Evolutionary conservation across 1,284 basidiomycete genomes (phyloP), one percentile per base, ranked within the genome.

Genomic region (Macrocystidia cucumis): DNA sequence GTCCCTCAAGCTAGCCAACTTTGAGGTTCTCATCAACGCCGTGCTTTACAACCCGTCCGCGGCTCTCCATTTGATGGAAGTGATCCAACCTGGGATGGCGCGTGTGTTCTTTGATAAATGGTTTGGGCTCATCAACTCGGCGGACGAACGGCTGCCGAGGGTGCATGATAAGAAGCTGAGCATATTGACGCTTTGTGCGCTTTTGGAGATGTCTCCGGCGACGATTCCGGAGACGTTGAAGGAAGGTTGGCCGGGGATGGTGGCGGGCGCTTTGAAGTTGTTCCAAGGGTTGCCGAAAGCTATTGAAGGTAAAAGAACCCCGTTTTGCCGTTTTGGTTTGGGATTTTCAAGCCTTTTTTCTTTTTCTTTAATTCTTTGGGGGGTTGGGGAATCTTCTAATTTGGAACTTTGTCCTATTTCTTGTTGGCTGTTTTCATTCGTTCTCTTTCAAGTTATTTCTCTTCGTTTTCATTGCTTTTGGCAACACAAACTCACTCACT

Each of bases 151-250:
- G 32, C 67, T 91, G 29, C 85, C 84, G 2, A 73, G 89, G n/a
- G 88, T 93, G 24, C 89, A 95, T 55, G 90, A 93, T 58, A 91
- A 91, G 72, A 91, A 88, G 57, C 65, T 95, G 38, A 77, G 75
- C 42, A 73, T 91, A 34, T 56, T 87, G 40, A 77, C 89, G 6
- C 60, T 93, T 41, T 86, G 78, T 44, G 74, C 77, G 25, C 55
- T 90, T 39, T 63, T 91, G 51, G 82, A 87, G 55, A 60, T 88
- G 55, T 65, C 78, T 12, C 67, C 74, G 1, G 53, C 56, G 9
- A 51, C 55, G 19, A 66, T 89, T 19, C 84, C 86, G 1, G 63
- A 69, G 20, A 56, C 57, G 13, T 53, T 87, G 44, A 68, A 68
- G 42, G 73, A 75, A 9, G 85, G 80, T 7, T 91, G 84, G 85